These are phyloP conservation scores for Hyaloscypha hepaticicola DNA, from an alignment of 495 filamentous ascomycete species.

Conservation along the genomic window DNA sequence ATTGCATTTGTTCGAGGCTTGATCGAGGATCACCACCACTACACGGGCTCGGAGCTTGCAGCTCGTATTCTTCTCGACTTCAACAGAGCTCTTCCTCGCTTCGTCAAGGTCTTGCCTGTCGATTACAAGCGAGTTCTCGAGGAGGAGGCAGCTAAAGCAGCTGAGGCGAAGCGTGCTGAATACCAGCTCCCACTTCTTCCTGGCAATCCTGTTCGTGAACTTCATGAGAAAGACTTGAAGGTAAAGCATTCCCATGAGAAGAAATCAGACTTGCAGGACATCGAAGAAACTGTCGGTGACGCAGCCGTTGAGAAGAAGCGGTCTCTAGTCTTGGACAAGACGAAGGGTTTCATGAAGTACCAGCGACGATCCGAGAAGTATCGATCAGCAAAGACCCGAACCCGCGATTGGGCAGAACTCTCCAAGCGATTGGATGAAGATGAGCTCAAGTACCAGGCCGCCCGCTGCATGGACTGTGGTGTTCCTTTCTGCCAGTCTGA, in stretches of 20 bases:
- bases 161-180: conserved; percentile 76
- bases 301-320: conserved; percentile 92
- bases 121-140: conserved; percentile 96
- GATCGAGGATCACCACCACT: conserved; percentile 98
- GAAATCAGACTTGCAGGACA: conserved; percentile 83
- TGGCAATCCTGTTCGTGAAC: conserved; percentile 49
- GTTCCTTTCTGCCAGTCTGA: conserved; percentile 99
- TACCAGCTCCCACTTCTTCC: conserved; percentile 80
- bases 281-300: conserved; percentile 91
- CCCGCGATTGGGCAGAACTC: conserved; percentile 93
- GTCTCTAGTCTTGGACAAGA: conserved; percentile 95
- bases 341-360: conserved; percentile 98
- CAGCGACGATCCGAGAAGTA: conserved; percentile 93
- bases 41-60: conserved; percentile 95
- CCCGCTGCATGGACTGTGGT: conserved; percentile 99
- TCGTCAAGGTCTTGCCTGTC: conserved; percentile 91
- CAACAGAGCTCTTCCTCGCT: conserved; percentile 84
- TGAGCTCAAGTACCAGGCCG: conserved; percentile 97
- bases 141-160: conserved; percentile 83
- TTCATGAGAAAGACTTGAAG: conserved; percentile 43
- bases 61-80: conserved; percentile 97
- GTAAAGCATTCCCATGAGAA: conserved; percentile 63
- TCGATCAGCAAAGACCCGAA: conserved; percentile 79
- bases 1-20: conserved; percentile 92
- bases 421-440: conserved; percentile 89